Evolutionary conservation across 2,329 filamentous ascomycete genomes (phyloP).

Genomic region (Clonostachys byssicola): DNA sequence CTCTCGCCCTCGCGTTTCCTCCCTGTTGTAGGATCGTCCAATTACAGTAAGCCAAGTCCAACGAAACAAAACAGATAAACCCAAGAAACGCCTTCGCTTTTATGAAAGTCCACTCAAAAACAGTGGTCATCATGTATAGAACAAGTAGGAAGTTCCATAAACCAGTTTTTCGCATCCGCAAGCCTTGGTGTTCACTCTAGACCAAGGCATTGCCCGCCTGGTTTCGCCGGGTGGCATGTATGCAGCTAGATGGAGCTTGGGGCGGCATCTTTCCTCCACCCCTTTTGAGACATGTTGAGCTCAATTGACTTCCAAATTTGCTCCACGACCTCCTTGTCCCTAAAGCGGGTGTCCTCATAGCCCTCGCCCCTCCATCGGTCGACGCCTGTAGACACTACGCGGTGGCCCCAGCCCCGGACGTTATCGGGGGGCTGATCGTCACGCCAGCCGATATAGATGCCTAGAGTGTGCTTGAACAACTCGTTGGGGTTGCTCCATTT

Average conservation of each 20-base stretch:
- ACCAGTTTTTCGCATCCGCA: background rate
- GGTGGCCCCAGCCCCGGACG: constrained; percentile 80
- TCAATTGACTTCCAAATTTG: constrained; percentile 89
- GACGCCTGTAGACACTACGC: constrained; percentile 74
- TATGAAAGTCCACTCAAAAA: background rate
- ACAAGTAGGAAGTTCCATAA: background rate
- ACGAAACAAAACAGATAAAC: too few species aligned
- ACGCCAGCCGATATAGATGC: constrained; percentile 87
- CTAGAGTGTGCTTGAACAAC: constrained; percentile 82
- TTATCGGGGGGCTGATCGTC: constrained; percentile 75
- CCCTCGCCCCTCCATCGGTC: constrained; percentile 71
- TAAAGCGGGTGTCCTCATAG: constrained; percentile 60
- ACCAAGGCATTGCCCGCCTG: constrained; percentile 1
- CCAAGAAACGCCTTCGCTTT: background rate
- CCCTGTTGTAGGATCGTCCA: too few species aligned
- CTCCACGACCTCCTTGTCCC: constrained; percentile 91
- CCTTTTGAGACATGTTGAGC: constrained; percentile 77
- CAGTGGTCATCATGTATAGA: background rate
- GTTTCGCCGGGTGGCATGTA: background rate
- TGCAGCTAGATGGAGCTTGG: constrained; percentile 44
- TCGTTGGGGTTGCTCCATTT: constrained; percentile 90
- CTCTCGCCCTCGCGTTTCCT: too few species aligned
- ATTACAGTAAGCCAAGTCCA: too few species aligned
- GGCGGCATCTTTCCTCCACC: constrained; percentile 73
- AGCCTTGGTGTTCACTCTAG: background rate